These are phyloP conservation scores for Taiozyma sp. DNA, from an alignment of 1,139 yeast species.

Conservation along the genomic window DNA sequence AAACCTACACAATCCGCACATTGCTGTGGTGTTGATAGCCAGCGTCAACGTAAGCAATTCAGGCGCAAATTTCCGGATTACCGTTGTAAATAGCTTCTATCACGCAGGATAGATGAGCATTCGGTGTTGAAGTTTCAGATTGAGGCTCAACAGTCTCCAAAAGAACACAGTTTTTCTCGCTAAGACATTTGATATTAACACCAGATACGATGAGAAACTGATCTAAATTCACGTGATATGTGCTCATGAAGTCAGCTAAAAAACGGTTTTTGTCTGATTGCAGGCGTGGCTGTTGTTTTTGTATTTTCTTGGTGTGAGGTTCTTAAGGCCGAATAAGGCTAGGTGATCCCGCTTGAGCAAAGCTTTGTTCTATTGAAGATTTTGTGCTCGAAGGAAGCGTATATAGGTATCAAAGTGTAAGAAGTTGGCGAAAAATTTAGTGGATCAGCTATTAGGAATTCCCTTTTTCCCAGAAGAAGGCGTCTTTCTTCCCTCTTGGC, in stretches of 20 bases:
- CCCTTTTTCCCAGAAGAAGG: not conserved
- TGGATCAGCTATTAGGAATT: no score
- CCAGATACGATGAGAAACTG: not conserved
- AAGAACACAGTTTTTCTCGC: not conserved
- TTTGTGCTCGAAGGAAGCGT: not conserved
- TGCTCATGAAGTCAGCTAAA: not conserved
- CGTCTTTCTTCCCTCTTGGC: not conserved
- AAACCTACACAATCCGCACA: not conserved
- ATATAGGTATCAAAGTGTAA: not conserved
- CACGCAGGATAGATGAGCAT: not conserved
- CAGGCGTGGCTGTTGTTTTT: not conserved
- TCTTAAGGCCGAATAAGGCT: not conserved
- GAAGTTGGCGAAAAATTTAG: not conserved
- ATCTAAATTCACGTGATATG: not conserved
- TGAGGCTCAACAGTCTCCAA: no score
- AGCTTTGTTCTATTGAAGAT: not conserved
- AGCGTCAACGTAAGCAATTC: not conserved
- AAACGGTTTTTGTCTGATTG: not conserved
- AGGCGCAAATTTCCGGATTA: not conserved
- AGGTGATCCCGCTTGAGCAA: not conserved
- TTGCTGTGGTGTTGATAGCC: no score
- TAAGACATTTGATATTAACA: no score
- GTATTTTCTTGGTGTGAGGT: not conserved
- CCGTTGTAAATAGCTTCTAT: not conserved
- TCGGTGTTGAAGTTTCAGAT: not conserved